Percentiles rank a stretch among this genome's conserved stretches.
Conservation (phyloP, 2,329 filamentous ascomycete genomes). For the Cordyceps farinosa region DNA sequence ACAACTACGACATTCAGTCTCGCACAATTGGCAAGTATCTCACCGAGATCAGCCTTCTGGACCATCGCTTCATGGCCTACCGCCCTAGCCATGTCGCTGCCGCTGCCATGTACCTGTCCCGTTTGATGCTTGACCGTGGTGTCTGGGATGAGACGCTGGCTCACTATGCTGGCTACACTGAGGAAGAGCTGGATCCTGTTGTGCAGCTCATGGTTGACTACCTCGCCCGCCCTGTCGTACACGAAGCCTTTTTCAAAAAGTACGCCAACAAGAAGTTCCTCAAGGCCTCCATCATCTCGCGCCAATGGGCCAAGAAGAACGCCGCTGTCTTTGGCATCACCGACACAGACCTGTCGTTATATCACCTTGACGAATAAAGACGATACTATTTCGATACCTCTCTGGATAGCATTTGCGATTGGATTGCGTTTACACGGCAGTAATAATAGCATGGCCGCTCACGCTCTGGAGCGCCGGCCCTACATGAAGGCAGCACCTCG, state of each 20-base stretch:
- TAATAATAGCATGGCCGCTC: conserved; percentile 26
- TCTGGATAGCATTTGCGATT: conserved; percentile 25
- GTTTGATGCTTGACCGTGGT: conserved; percentile 84
- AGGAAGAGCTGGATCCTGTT: conserved; percentile 89
- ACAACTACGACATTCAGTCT: conserved; percentile 98
- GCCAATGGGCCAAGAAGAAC: conserved; percentile 89
- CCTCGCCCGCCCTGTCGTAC: conserved; percentile 80
- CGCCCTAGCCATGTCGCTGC: conserved; percentile 88
- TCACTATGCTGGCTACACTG: conserved; percentile 89
- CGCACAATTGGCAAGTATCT: conserved; percentile 96
- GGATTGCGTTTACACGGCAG: conserved; percentile 34
- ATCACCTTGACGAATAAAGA: conserved; percentile 38
- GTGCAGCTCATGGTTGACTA: conserved; percentile 96
- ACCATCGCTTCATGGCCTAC: conserved; percentile 89
- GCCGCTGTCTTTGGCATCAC: conserved; percentile 53
- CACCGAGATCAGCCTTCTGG: conserved; percentile 92
- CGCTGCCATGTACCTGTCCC: conserved; percentile 90
- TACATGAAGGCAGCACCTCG: conserved; percentile 18
- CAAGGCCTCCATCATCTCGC: conserved; percentile 90
- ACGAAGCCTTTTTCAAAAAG: conserved; percentile 99
- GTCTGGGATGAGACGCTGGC: conserved; percentile 86
- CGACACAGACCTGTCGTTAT: conserved; percentile 47
- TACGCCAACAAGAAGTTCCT: conserved; percentile 99
- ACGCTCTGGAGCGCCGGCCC: conserved; percentile 16
- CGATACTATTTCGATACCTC: conserved; percentile 11